Conservation (phyloP, 805 yeast genomes). For the Pichia scutulata region DNA sequence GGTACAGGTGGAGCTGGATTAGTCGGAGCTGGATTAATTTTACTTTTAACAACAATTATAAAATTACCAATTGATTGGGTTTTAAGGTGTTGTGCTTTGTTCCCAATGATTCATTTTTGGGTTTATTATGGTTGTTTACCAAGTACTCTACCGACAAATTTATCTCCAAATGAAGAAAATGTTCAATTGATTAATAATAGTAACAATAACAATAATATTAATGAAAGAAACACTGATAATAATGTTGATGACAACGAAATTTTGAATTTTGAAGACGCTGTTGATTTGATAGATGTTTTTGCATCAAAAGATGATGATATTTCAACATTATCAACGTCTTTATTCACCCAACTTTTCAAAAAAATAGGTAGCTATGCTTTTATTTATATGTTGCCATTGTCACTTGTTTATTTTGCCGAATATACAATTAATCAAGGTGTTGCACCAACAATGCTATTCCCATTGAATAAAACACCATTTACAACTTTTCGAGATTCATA, state of each 20-base stretch:
- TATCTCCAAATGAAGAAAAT: neutral
- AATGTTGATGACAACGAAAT: neutral
- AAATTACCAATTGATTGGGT: constrained; percentile 46
- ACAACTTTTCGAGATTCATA: constrained; percentile 71
- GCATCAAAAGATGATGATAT: neutral
- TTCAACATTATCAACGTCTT: neutral
- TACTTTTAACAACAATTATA: constrained; percentile 66
- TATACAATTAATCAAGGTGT: constrained; percentile 88
- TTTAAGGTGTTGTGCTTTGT: constrained; percentile 46
- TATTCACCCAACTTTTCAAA: neutral
- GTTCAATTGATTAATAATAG: neutral
- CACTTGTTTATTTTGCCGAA: constrained; percentile 78
- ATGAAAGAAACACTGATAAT: neutral
- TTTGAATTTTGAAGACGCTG: neutral
- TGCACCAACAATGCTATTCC: constrained; percentile 80
- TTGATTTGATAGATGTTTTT: neutral
- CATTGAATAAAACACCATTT: constrained; percentile 65
- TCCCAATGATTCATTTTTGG: constrained; percentile 24
- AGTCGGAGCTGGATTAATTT: constrained; percentile 65
- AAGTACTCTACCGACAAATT: neutral
- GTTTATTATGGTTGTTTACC: constrained; percentile 26
- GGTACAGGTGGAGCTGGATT: constrained; percentile 98
- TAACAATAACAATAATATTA: neutral
- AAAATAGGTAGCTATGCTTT: constrained; percentile 26
- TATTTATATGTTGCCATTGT: constrained; percentile 79